These are phyloP conservation scores for Sugiyamaella sp. DNA, from an alignment of 1,139 yeast genomes.

Conservation along the genomic window DNA sequence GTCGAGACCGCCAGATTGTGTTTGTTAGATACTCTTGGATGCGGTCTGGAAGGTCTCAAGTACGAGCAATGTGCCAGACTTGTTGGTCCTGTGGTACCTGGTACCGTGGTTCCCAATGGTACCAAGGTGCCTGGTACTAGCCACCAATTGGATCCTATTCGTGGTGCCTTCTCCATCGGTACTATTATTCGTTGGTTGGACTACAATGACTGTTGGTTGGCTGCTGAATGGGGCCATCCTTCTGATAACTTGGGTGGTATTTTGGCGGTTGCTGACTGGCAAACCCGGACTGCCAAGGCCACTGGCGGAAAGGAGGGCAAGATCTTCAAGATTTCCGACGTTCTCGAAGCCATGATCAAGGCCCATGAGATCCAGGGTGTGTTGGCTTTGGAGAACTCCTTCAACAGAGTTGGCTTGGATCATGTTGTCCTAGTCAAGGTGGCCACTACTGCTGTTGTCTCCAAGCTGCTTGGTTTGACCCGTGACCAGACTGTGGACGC, in stretches of 20 bases:
- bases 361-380: conserved; percentile 66
- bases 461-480: conserved; percentile 53
- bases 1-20: conserved; percentile 57
- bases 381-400: conserved; percentile 59
- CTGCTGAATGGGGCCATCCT: conserved; percentile 70
- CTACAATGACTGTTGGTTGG: conserved; percentile 64
- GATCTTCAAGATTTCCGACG: conserved; percentile 52
- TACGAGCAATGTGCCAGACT: conserved; percentile 53
- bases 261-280: conserved; percentile 59
- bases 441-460: conserved; percentile 63
- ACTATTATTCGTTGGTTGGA: conserved; percentile 62
- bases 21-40: conserved; percentile 58
- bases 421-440: conserved; percentile 61
- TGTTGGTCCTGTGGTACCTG: conserved; percentile 59
- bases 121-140: conserved; percentile 56
- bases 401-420: conserved; percentile 61
- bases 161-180: conserved; percentile 61
- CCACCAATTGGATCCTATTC: conserved; percentile 55
- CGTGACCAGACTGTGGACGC: conserved; percentile 58
- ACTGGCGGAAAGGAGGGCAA: conserved; percentile 46
- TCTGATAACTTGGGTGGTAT: conserved; percentile 63
- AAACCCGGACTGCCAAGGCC: conserved; percentile 52
- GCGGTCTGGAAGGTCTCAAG: conserved; percentile 62
- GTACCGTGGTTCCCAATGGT: conserved; percentile 57
- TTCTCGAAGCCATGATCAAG: conserved; percentile 58